A percentile compares a stretch with the other conserved stretches of the same genome.
These are phyloP conservation scores for Kluyveromyces siamensis DNA, from an alignment of 805 yeast genomes.

Conservation along the genomic window DNA sequence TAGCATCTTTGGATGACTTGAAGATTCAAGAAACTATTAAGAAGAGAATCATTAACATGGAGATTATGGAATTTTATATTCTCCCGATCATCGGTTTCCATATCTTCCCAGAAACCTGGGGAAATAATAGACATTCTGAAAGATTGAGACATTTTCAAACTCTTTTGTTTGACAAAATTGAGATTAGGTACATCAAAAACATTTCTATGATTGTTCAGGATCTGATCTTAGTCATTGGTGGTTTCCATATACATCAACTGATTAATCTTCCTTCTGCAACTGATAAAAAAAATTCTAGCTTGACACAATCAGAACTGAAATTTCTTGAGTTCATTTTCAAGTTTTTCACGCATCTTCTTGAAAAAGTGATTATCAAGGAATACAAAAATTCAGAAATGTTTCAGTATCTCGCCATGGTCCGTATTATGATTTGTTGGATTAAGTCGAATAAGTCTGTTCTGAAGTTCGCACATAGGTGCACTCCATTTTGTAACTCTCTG, in stretches of 20 bases:
- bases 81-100: conserved; percentile 20
- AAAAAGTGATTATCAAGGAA: conserved; percentile 22
- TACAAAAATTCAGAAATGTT: conserved; percentile 17
- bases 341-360: conserved; percentile 30
- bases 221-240: conserved; percentile 19
- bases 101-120: conserved; percentile 19
- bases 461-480: conserved; percentile 27
- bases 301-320: conserved; percentile 1
- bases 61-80: conserved; percentile 25
- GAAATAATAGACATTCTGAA: conserved; percentile 5
- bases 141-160: conserved; percentile 9
- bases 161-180: conserved; percentile 16
- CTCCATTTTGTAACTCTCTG: conserved; percentile 24
- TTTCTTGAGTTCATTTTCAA: conserved; percentile 36
- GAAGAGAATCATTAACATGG: conserved; percentile 22
- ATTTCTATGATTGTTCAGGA: conserved; percentile 18
- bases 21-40: conserved; percentile 17
- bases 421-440: conserved; percentile 52
- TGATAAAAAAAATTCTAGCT: not conserved
- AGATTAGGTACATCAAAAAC: conserved; percentile 20
- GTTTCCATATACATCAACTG: conserved; percentile 13
- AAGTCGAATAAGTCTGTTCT: conserved; percentile 39
- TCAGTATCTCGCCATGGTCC: conserved; percentile 30
- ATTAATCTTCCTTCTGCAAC: not conserved
- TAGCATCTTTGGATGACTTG: conserved; percentile 10